Evolutionary conservation across 2,329 filamentous ascomycete species (phyloP), one percentile per base, ranked within the genome.

Genomic region (Beauveria medogensis): DNA sequence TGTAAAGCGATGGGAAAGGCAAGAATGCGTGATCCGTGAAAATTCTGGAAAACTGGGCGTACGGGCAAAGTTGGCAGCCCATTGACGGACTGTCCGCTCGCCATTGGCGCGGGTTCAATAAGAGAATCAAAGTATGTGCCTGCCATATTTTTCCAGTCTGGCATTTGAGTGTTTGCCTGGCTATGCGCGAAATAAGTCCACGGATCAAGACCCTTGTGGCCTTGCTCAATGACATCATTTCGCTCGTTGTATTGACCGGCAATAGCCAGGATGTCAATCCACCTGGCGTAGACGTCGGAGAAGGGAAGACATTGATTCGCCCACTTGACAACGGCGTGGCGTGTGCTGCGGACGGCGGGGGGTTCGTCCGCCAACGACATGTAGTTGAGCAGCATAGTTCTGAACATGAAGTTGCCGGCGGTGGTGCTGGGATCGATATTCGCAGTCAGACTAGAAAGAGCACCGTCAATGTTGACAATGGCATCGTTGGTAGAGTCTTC

Each of bases 271-370:
- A 97, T 83, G 71, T 97, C 86, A 52, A 97, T 89, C 90, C 91
- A 97, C 54, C 94, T 84, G 28, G 86, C 94, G 43, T 88, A 79
- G 10, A 91, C 80, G 68, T 96, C 91, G 22, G 81, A 81, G 67
- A 91, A 97, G 1, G 88, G 84, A 5, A 99, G 78, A 68, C 91
- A 96, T 55, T 90, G 83, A 70, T 97, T 97, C 12, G 91, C 91
- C 80, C 93, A 97, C 62, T 94, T 90, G 8, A 94, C 87, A 26
- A 88, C 88, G 22, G 91, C 88, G 73, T 92, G 94, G 8, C 90
- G 85, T 40, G 89, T 89, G 67, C 89, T 92, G 65, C 88, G 82
- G n/a, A 86, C 77, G 18, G 82, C 77, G n/a, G 77, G 76, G 2
- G 71, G 67, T 6, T 76, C 75, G 18, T 82, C 78, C 0, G 76